These are phyloP conservation scores for Acanthamoeba polyphaga DNA, from an alignment of 208 protist genomes.

Conservation along the genomic window DNA sequence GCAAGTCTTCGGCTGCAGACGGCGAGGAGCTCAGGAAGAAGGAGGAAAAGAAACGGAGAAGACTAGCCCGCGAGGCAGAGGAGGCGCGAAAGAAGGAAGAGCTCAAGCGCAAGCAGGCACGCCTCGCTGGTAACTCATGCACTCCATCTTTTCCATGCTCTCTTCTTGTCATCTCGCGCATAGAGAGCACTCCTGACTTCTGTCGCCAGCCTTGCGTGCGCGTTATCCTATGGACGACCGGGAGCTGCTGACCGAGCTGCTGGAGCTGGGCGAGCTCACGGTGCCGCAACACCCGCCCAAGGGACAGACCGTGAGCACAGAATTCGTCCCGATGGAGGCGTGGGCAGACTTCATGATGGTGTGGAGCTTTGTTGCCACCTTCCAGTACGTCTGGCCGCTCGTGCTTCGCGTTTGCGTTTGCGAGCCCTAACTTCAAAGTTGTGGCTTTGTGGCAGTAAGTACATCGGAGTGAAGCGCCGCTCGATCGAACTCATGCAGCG, in stretches of 20 bases:
- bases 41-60: neutral
- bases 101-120: neutral
- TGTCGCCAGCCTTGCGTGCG: neutral
- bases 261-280: neutral
- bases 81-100: neutral
- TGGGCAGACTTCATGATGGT: slow-evolving; percentile 15
- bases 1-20: neutral
- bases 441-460: neutral
- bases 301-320: neutral
- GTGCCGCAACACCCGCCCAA: neutral
- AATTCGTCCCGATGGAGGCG: neutral
- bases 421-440: too few relatives aligned
- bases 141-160: too few relatives aligned
- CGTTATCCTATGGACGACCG: neutral
- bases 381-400: neutral
- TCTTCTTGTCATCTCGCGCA: too few relatives aligned
- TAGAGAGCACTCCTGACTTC: too few relatives aligned
- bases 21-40: neutral
- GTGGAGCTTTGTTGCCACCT: neutral
- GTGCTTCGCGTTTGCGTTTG: neutral
- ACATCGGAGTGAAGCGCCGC: neutral
- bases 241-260: neutral
- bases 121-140: neutral
- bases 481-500: neutral
- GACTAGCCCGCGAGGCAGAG: neutral